Base-by-base conservation (phyloP, 257 asterid species). In the Vinca minor region DNA sequence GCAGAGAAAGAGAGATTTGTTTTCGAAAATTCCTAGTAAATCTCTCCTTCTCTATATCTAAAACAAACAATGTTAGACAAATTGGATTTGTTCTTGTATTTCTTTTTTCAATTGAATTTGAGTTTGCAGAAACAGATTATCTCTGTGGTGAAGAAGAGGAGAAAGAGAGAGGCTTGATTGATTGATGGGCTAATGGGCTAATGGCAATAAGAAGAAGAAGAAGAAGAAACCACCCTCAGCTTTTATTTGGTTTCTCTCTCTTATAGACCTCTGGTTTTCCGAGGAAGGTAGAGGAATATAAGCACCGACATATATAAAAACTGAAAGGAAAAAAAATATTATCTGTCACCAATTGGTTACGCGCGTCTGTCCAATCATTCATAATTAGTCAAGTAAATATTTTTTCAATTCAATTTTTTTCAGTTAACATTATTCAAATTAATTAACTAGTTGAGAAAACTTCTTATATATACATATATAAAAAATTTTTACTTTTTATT, bases 211-310 rank as follows among this genome's bases (percentile, higher is more conserved):
- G n/a, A n/a, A n/a, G n/a, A n/a, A n/a, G n/a, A n/a, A n/a, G n/a
- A n/a, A n/a, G 52, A 36, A 62, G 54, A 47, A 59, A 59, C 72
- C 72, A 59, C 67, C 66, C 46, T 59, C 66, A 59, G 12, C 50
- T 65, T 44, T 48, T 14, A 31, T 13, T 4, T 25, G 42, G n/a
- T 11, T 38, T 38, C 42, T 48, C 72, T 48, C 55, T 36, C 31
- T 59, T 36, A 59, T 23, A 59, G 44, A 11, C 53, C 32, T 48
- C 67, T n/a, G n/a, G 63, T 59, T 49, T 68, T 59, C 60, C 53
- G 48, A 66, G 25, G 44, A 52, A 52, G 34, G 58, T 32, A 23
- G 59, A 26, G 59, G 38, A 41, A 25, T 42, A 38, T 36, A 20
- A 59, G 31, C 34, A 20, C 31, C 35, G 3, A 8, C 23, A 0